Evolutionary conservation across 1,139 yeast species (phyloP), one percentile per base, ranked within the genome.

Genomic region (Candida sanyaensis): DNA sequence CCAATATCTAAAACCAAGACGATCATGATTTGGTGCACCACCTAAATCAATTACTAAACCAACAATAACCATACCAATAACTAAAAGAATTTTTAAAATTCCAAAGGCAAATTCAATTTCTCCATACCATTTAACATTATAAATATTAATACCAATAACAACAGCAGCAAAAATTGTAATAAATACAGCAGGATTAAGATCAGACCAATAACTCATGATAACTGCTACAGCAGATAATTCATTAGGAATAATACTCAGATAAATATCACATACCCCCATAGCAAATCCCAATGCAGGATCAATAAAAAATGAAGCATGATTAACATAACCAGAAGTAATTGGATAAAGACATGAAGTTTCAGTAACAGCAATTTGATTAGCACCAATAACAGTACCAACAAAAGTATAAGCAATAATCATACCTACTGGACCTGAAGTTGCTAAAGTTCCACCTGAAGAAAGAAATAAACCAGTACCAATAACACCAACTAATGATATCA

Each of bases 51-150:
- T 64, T 12, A 66, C 57, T 23, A 67, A 42, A 1, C 53, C 67
- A 7, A 53, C 41, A 21, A 68, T 44, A 37, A 66, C 54, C 43
- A 68, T 57, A 1, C 69, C 69, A 8, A 61, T 47, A 39, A 66
- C 55, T 47, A 67, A 57, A 13, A 62, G 32, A 17, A 68, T 53
- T 50, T 68, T 68, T 37, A 67, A 54, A 13, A 59, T 44, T 1
- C 69, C 72, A 44, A 68, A 64, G 41, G 57, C 55, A 48, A 65
- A 68, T 51, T 68, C 73, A 24, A 66, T 51, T 50, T 68, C 73
- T 5, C 73, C 73, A 48, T 65, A 68, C 49, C 57, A 61, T 43
- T 60, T 57, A n/a, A 67, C 62, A 10, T 60, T 60, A 41, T 60
- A 60, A 11, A 56, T 50, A 49, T 68, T 68, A 26, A 60, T 49